These are phyloP conservation scores for Clavulina sp. DNA, from an alignment of 768 basidiomycete genomes.

Conservation along the genomic window DNA sequence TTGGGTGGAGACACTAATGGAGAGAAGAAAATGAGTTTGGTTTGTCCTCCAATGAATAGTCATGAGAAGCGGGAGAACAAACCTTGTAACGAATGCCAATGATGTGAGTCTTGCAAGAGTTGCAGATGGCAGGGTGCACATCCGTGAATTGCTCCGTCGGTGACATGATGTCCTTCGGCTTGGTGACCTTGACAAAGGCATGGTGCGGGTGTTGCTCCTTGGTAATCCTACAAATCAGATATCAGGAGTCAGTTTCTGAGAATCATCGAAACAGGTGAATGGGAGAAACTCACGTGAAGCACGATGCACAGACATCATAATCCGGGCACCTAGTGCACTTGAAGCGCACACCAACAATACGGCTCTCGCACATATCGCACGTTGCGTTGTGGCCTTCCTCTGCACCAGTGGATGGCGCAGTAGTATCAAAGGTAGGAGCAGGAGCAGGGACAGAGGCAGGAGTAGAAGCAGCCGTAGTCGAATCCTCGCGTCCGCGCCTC, in stretches of 20 bases:
- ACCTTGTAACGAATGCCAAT: constrained; percentile 59
- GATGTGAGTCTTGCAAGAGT: constrained; percentile 34
- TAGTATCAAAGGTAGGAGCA: background rate
- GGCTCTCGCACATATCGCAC: constrained; percentile 63
- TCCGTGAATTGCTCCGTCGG: background rate
- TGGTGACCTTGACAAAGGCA: constrained; percentile 45
- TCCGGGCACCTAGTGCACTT: constrained; percentile 36
- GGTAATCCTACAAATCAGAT: constrained; percentile 28
- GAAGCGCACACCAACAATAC: constrained; percentile 53
- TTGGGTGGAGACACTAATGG: constrained; percentile 58
- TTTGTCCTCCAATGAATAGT: background rate
- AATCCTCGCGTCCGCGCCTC: constrained; percentile 30
- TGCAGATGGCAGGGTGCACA: constrained; percentile 14
- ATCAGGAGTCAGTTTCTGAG: background rate
- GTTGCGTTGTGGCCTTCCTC: constrained; percentile 43
- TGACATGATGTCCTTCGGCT: constrained; percentile 30
- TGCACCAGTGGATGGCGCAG: constrained; percentile 3
- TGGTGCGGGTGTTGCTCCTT: constrained; percentile 60
- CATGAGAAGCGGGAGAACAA: constrained; percentile 5
- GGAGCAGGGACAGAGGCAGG: background rate
- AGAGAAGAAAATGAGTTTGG: background rate
- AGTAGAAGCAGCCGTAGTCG: constrained; percentile 1
- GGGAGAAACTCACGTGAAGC: constrained; percentile 29
- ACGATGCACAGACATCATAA: constrained; percentile 56
- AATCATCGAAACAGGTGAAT: background rate